Conservation (phyloP, 2,329 filamentous ascomycete genomes). For the Periconia sp. region DNA sequence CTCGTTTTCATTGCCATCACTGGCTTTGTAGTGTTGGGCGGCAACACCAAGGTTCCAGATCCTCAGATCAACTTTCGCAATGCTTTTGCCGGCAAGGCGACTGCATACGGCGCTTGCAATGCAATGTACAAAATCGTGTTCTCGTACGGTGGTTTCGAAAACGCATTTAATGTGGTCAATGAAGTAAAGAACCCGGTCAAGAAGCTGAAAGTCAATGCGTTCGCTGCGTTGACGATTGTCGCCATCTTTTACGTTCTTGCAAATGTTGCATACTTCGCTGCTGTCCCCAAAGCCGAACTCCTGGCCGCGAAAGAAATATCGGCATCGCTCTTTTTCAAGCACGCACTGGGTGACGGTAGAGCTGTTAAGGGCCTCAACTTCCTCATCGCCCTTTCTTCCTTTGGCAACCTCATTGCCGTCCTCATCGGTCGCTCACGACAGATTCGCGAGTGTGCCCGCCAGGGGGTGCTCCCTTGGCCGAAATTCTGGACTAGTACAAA, state of each 20-base stretch:
- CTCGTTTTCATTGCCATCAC: conserved; percentile 55
- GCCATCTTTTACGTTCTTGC: conserved; percentile 59
- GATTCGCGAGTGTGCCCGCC: conserved; percentile 63
- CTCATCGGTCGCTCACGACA: conserved; percentile 58
- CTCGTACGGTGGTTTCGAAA: conserved; percentile 60
- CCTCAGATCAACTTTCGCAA: conserved; percentile 58
- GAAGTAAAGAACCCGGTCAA: conserved; percentile 63
- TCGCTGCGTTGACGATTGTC: conserved; percentile 53
- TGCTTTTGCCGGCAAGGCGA: conserved; percentile 54
- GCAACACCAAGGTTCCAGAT: conserved; percentile 53
- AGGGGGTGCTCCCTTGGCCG: conserved; percentile 64
- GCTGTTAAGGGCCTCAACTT: conserved; percentile 59
- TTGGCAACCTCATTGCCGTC: conserved; percentile 61
- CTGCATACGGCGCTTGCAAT: conserved; percentile 57
- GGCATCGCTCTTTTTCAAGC: conserved; percentile 59
- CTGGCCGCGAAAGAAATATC: conserved; percentile 54
- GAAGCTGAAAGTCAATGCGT: conserved; percentile 51
- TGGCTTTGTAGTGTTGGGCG: conserved; percentile 64
- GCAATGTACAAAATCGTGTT: conserved; percentile 63
- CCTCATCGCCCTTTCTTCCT: conserved; percentile 58
- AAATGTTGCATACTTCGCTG: conserved; percentile 64
- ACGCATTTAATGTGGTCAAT: conserved; percentile 64
- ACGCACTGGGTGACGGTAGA: conserved; percentile 54
- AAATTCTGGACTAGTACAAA: conserved; percentile 63
- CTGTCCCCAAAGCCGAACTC: conserved; percentile 56